Evolutionary conservation across 306 rosid genomes (phyloP), one percentile per base, ranked within the genome.

Genomic region (Calophaca sinica): DNA sequence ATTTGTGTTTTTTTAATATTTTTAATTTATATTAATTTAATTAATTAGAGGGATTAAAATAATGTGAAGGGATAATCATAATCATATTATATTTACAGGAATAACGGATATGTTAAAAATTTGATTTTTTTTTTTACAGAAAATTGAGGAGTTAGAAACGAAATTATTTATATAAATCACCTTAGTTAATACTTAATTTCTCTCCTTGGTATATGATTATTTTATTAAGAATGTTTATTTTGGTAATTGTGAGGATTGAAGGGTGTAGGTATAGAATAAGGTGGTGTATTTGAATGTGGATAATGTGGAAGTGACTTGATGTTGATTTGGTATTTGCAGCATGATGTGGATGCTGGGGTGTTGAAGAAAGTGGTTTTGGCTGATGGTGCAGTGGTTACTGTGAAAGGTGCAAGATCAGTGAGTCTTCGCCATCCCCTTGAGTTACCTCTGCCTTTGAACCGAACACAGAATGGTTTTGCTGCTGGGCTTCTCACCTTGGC

Each of bases 291-390:
- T 67, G 51, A 10, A 57, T 45, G 33, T 58, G 36, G 75, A 68
- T 68, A 60, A 60, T 50, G 63, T 39, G 6, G 12, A 46, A 51
- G 50, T 71, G 61, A 31, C 12, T 68, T 49, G 60, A 62, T 14
- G 15, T 73, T 77, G 55, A 33, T 41, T 42, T 74, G 29, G 73
- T 49, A 78, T 77, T 44, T 87, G 92, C 90, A 92, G 99, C 92
- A 94, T 84, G 97, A 94, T 73, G 99, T 94, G 75, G 97, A 94
- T 68, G 99, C 99, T 48, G 99, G 97, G 52, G 97, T 91, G 28
- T 85, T 94, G 83, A 92, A 90, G 92, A 94, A 94, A 76, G 92
- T 94, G 77, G 75, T 94, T 26, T 72, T 94, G 79, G 97, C 99
- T 6, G 97, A 94, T 65, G 97, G 99, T n/a, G 99, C 99, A 1